Conservation (phyloP, 2,329 filamentous ascomycete genomes). For the Ampelomyces quisqualis region DNA sequence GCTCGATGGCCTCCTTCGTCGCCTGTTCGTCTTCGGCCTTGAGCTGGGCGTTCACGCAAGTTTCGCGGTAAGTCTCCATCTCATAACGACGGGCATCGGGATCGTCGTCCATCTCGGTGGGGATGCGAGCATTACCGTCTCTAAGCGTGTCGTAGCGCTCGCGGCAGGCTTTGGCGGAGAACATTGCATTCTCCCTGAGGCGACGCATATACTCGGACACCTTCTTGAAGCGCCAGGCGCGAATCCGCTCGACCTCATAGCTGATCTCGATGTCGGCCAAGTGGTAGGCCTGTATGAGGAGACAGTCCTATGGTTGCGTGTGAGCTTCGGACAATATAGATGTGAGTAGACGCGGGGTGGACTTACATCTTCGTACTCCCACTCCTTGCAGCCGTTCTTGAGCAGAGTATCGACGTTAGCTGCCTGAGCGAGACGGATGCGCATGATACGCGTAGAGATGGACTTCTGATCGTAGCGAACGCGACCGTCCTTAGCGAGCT, state of each 20-base stretch:
- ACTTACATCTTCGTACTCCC: slow-evolving; percentile 53
- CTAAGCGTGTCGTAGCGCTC: slow-evolving; percentile 46
- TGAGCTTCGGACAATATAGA: background rate
- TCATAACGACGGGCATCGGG: slow-evolving; percentile 42
- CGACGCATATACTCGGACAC: slow-evolving; percentile 48
- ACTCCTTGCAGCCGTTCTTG: slow-evolving; percentile 51
- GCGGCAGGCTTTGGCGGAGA: slow-evolving; percentile 50
- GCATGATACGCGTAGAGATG: slow-evolving; percentile 51
- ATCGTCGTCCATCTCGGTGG: slow-evolving; percentile 48
- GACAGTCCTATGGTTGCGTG: slow-evolving; percentile 45
- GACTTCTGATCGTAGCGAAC: slow-evolving; percentile 50
- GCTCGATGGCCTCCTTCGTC: slow-evolving; percentile 12
- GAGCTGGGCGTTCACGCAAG: slow-evolving; percentile 21
- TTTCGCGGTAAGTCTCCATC: slow-evolving; percentile 20
- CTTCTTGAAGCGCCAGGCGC: slow-evolving; percentile 49
- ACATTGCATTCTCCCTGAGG: slow-evolving; percentile 44
- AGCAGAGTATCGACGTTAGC: slow-evolving; percentile 49
- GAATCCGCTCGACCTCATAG: slow-evolving; percentile 44
- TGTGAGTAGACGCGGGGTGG: background rate
- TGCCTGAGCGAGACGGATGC: slow-evolving; percentile 48
- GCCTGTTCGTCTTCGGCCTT: slow-evolving; percentile 23
- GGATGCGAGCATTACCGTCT: slow-evolving; percentile 48
- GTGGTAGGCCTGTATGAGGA: slow-evolving; percentile 45
- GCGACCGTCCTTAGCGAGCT: slow-evolving; percentile 46
- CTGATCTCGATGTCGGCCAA: slow-evolving; percentile 48